phyloP scores from a whole-genome alignment of 164 flowering plant species.

The Vitis rotundifolia region DNA sequence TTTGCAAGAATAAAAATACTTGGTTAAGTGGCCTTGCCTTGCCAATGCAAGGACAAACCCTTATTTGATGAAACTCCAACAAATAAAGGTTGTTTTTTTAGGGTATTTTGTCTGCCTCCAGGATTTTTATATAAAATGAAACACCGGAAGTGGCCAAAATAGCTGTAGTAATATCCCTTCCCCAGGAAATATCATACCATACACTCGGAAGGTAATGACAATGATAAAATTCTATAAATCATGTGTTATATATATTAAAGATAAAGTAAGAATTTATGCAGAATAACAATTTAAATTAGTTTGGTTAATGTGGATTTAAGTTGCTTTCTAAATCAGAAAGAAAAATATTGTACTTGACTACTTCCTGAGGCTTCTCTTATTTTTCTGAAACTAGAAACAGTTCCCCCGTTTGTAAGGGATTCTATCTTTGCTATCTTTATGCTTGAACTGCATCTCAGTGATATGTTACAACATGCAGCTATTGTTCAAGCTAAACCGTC shows the following conservation, averaged over 20 bases:
- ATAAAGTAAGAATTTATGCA: background rate
- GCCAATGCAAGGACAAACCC: no score
- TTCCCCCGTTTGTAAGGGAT: no score
- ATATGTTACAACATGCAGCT: conserved; percentile 50
- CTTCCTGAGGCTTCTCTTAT: background rate
- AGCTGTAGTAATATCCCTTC: background rate
- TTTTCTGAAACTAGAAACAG: background rate
- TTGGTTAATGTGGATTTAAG: no score
- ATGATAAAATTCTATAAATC: background rate
- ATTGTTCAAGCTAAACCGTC: conserved; percentile 82
- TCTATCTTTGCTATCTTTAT: conserved; percentile 1
- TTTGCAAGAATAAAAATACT: no score
- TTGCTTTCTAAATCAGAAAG: no score
- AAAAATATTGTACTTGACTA: no score
- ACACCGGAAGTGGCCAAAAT: background rate
- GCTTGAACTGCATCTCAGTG: conserved; percentile 3
- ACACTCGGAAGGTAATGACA: background rate
- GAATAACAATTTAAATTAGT: no score
- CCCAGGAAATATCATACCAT: background rate
- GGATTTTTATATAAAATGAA: no score
- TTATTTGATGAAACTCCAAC: no score
- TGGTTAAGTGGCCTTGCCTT: no score
- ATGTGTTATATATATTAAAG: background rate
- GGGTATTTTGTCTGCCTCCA: no score
- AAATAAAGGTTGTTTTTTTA: no score